Evolutionary conservation across 176 grass and related monocot genomes (phyloP).

Genomic region (Oryza meyeriana): DNA sequence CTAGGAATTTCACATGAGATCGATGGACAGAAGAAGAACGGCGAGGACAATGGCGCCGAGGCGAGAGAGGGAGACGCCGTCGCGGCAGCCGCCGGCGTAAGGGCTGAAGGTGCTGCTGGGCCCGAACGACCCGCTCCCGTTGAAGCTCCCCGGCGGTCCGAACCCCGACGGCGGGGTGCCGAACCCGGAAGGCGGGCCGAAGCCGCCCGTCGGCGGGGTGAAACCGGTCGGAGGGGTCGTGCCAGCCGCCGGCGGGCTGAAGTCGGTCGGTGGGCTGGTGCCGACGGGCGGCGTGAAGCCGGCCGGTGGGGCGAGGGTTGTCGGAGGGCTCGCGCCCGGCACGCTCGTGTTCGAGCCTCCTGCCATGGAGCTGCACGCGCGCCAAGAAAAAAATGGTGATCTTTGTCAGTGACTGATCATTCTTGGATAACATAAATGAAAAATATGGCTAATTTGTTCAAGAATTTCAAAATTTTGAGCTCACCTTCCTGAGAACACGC

Average conservation of each 20-base stretch:
- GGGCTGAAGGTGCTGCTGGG: conserved; percentile 48
- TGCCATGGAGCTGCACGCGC: conserved; percentile 21
- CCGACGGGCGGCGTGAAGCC: conserved; percentile 37
- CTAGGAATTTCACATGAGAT: conserved; percentile 21
- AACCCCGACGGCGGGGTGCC: conserved; percentile 11
- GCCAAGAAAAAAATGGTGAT: neutral
- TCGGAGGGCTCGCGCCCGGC: conserved; percentile 9
- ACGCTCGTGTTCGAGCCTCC: conserved; percentile 43
- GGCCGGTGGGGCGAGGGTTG: neutral
- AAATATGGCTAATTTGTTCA: neutral
- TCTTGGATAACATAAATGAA: neutral
- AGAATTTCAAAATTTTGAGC: neutral
- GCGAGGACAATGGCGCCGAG: neutral
- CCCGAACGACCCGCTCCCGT: conserved; percentile 44
- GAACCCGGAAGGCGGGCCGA: neutral
- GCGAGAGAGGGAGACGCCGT: neutral
- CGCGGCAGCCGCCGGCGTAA: conserved; percentile 4
- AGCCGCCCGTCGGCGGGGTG: conserved; percentile 21
- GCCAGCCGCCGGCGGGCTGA: conserved; percentile 18
- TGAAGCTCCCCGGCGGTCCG: conserved; percentile 19
- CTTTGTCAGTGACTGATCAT: neutral
- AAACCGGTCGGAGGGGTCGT: conserved; percentile 21
- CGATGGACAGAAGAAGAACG: neutral
- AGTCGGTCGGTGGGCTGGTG: conserved; percentile 39
- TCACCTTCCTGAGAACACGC: conserved; percentile 86